Evolutionary conservation across 176 grass and related monocot genomes (phyloP).

Genomic region (Tuctoria greenei): DNA sequence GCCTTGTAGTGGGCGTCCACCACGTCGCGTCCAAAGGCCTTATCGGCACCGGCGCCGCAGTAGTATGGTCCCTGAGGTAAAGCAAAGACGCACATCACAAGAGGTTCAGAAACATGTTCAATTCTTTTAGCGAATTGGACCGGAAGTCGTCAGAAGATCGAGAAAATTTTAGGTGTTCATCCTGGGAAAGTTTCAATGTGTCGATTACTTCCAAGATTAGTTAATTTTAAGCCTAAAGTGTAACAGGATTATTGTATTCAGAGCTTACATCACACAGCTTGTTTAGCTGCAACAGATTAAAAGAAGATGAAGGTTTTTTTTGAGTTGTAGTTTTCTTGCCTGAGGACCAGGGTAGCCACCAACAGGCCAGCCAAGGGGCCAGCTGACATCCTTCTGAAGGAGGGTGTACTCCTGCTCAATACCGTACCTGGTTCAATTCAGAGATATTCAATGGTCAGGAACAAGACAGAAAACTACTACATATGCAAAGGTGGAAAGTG

Average conservation of each 20-base stretch:
- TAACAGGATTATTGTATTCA: no score
- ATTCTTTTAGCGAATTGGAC: no score
- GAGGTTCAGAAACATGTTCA: not conserved
- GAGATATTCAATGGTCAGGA: constrained; percentile 23
- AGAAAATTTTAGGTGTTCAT: no score
- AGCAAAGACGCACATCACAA: not conserved
- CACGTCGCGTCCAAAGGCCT: constrained; percentile 88
- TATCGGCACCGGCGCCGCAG: constrained; percentile 76
- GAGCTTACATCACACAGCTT: not conserved
- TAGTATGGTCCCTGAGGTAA: constrained; percentile 91
- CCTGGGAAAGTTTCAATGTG: no score
- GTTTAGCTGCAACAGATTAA: not conserved
- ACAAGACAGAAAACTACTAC: constrained; percentile 11
- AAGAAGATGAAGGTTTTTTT: not conserved
- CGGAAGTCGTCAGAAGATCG: no score
- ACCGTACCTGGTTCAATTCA: constrained; percentile 76
- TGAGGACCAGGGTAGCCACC: constrained; percentile 93
- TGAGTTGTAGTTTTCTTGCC: constrained; percentile 37
- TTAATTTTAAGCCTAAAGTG: no score
- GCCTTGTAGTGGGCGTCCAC: constrained; percentile 97
- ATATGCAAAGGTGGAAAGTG: not conserved
- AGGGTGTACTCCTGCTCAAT: constrained; percentile 99
- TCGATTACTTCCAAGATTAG: no score
- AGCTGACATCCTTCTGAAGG: constrained; percentile 87
- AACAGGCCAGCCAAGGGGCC: constrained; percentile 93